A percentile compares a stretch with the other conserved stretches of the same genome.
Conservation (phyloP, 306 rosid species). For the Senna tora region DNA sequence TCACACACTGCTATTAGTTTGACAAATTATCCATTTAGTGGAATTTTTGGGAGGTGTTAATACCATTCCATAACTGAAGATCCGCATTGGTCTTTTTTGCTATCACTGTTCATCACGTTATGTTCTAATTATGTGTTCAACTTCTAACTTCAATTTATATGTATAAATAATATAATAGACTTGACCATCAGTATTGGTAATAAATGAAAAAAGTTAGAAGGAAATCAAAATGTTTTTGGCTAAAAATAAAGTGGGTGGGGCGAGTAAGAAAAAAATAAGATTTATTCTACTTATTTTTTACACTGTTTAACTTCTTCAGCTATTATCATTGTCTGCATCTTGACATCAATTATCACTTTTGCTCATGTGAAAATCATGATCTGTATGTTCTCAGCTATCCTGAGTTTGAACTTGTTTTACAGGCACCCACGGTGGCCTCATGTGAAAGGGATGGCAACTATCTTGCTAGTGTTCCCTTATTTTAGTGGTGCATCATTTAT, state of each 20-base stretch:
- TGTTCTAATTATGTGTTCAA: conserved; percentile 15
- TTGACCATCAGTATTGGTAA: not conserved
- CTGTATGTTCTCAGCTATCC: conserved; percentile 26
- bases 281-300: not conserved
- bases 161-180: not conserved
- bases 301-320: not conserved
- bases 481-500: conserved; percentile 51
- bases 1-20: not conserved
- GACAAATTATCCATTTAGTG: not conserved
- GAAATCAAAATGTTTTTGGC: conserved; percentile 1
- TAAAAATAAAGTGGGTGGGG: not conserved
- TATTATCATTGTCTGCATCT: not conserved
- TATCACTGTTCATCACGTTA: not conserved
- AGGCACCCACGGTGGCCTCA: conserved; percentile 67
- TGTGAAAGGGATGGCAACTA: conserved; percentile 50
- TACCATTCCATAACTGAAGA: conserved; percentile 11
- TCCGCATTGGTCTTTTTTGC: not conserved
- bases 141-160: not conserved
- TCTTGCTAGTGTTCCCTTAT: conserved; percentile 56
- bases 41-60: conserved; percentile 2
- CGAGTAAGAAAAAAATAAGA: not conserved
- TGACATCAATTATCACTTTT: conserved; percentile 8
- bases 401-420: conserved; percentile 36
- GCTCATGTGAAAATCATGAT: conserved; percentile 6
- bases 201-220: not conserved